phyloP scores from a whole-genome alignment of 768 basidiomycete genomes.

The Pholiota molesta region DNA sequence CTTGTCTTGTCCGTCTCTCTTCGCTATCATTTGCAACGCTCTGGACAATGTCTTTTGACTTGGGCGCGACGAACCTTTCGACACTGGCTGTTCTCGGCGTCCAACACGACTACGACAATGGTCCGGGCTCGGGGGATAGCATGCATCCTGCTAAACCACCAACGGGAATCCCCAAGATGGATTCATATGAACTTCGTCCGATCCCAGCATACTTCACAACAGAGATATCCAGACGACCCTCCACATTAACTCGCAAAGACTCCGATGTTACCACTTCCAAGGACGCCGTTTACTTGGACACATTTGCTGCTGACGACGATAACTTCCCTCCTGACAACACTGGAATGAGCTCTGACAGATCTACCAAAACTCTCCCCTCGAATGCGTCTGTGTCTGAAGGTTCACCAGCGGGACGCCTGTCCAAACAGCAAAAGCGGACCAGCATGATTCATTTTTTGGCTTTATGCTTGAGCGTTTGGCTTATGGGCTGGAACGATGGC shows the following conservation, averaged over 20 bases:
- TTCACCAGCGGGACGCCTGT: not conserved
- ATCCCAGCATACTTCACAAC: slow-evolving; percentile 20
- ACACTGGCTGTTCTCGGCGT: not conserved
- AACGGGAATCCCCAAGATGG: not conserved
- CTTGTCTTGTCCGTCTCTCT: not conserved
- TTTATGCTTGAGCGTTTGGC: slow-evolving; percentile 57
- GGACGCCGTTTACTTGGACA: not conserved
- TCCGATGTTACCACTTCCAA: not conserved
- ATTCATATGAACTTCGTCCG: slow-evolving; percentile 11
- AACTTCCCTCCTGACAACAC: not conserved
- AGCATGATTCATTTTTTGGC: slow-evolving; percentile 52
- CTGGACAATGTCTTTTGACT: not conserved
- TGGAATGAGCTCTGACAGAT: not conserved
- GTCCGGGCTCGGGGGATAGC: not conserved
- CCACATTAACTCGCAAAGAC: slow-evolving; percentile 7
- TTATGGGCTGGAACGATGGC: slow-evolving; percentile 81
- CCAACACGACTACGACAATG: not conserved
- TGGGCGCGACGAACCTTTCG: not conserved
- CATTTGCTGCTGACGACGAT: not conserved
- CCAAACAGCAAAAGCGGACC: slow-evolving; percentile 20
- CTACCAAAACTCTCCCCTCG: not conserved
- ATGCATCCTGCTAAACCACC: not conserved
- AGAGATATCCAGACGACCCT: slow-evolving; percentile 19
- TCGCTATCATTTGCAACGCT: not conserved
- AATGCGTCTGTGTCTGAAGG: not conserved